Base-by-base conservation (phyloP, 345 rosid genomes). In the Salix purpurea region DNA sequence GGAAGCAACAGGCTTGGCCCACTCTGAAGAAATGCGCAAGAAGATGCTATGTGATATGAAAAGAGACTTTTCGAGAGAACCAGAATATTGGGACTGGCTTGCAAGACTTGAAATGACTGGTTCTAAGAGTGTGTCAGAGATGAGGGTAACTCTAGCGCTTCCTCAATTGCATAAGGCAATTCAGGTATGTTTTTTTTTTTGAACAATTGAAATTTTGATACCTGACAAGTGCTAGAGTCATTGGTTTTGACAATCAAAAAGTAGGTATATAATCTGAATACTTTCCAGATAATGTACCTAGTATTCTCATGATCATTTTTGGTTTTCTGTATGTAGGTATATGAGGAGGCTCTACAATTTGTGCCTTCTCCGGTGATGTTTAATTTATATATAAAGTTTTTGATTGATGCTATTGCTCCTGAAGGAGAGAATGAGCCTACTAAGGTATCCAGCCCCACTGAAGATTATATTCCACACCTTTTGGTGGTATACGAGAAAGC, bases 61-160 rank as follows among this genome's bases (percentile, higher is more conserved):
- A 76, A 90, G 90, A 72, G 96, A 91, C 69, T 93, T 96, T 77
- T 88, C 85, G 44, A 71, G 74, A 52, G 91, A 91, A 39, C 87
- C 97, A 10, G 84, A 84, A 44, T 93, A 89, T 72, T 91, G 99
- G 98, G 90, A 96, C 65, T 92, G 98, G 99, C 97, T 92, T 75
- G 97, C 98, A 3, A 88, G 92, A 76, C 86, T 83, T 80, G 88
- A 89, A 82, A 76, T 92, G 84, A 61, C 84, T 62, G 82, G 71
- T 73, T 71, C 76, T 66, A 68, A 65, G 71, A 80, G 48, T 66
- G 66, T 77, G 32, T 77, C 65, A 76, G 84, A 81, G 61, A 69
- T 70, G 13, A 77, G 48, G 37, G 62, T 80, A 26, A 84, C 82
- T 76, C 71, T 62, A 42, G 18, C 60, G 50, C 68, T 50, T 52